These are phyloP conservation scores for Phragmites australis DNA, from an alignment of 176 grass and related monocot species.

Conservation along the genomic window DNA sequence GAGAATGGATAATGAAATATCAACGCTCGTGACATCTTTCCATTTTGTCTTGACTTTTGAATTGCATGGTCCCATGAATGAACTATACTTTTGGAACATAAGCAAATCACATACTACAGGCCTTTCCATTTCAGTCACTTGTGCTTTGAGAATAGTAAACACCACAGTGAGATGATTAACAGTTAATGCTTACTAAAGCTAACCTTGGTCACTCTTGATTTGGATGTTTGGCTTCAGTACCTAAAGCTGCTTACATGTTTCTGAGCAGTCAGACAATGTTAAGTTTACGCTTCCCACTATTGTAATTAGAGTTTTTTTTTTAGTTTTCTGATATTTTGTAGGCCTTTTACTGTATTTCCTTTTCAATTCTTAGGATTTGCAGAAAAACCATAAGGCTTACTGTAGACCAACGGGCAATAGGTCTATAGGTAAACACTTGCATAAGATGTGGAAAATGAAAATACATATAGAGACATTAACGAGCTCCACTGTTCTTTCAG, in stretches of 20 bases:
- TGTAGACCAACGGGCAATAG: background rate
- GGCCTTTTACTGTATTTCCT: background rate
- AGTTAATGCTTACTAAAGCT: too few relatives aligned
- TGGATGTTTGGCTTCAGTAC: slow-evolving; percentile 5
- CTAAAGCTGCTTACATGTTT: slow-evolving; percentile 18
- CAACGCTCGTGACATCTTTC: background rate
- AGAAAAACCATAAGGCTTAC: background rate
- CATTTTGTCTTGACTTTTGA: slow-evolving; percentile 18
- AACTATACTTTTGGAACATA: slow-evolving; percentile 10
- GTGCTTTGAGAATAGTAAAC: background rate
- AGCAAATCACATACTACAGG: background rate
- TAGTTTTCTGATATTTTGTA: background rate
- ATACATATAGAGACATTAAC: slow-evolving; percentile 27
- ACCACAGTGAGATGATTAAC: background rate
- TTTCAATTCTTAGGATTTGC: background rate
- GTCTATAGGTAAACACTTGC: background rate
- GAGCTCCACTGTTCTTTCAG: slow-evolving; percentile 46
- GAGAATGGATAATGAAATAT: slow-evolving; percentile 13
- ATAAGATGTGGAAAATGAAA: background rate
- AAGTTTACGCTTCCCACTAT: background rate
- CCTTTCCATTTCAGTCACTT: background rate
- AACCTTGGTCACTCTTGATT: background rate
- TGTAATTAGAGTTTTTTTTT: background rate
- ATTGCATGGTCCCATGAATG: background rate
- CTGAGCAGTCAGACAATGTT: background rate